Base-by-base conservation (phyloP, 2,329 filamentous ascomycete species). In the Neofusicoccum parvum region DNA sequence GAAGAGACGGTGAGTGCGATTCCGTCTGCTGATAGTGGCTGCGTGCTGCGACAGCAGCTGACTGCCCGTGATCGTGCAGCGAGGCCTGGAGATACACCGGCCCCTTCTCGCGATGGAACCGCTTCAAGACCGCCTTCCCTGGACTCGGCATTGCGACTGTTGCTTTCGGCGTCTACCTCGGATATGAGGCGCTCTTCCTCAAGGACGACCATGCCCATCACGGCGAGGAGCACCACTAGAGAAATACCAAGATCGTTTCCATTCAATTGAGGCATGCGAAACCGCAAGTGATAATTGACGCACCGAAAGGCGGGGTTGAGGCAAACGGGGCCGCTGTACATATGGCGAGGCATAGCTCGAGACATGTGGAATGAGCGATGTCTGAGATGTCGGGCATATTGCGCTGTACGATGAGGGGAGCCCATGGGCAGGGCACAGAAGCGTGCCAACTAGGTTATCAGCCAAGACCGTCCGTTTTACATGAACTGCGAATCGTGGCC, bases 61-160 rank as follows among this genome's bases (percentile, higher is more conserved):
- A 60, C 50, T 34, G 45, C 45, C 37, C 15, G 54, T 32, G 23
- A 27, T 49, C 17, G 48, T 37, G 27, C 78, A 99, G 95, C 76
- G 95, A 99, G 84, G 87, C 91, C 76, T 99, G 95, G 95, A 87
- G 95, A 80, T 97, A 97, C 84, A 89, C 86, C 41, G 95, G 94
- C 69, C 89, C 87, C 64, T 98, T 97, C 84, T 90, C 89, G 70
- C 88, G 94, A 73, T 91, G 85, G 82, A 96, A 97, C 82, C 90
- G 95, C 72, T 95, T 97, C 84, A 93, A 90, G 82, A 84, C 86
- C 74, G 84, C 88, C 69, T 92, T 99, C 77, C 95, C 95, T 43
- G 95, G 95, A 68, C 85, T 99, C 73, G 95, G 95, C 69, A 96
- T 94, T 72, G 95, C 93, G 37, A 91, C 91, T 5, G 94, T 95